A percentile compares a stretch with the other conserved stretches of the same genome.
These are phyloP conservation scores for Thelonectria rubi DNA, from an alignment of 2,329 filamentous ascomycete species.

Conservation along the genomic window DNA sequence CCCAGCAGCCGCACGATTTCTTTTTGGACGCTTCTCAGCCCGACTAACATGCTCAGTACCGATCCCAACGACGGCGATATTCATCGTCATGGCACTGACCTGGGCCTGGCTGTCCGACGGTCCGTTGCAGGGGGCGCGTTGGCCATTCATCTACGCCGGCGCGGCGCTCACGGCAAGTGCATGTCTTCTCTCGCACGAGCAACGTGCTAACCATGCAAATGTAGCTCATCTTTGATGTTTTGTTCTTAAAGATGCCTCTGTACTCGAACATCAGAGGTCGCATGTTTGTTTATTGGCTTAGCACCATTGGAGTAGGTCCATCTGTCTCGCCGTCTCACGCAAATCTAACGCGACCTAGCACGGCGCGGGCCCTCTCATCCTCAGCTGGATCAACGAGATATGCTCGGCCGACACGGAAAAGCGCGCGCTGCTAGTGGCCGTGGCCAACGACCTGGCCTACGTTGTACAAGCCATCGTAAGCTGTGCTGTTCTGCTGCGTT, in stretches of 20 bases:
- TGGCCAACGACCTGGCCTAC: conserved; percentile 27
- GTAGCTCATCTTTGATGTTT: conserved; percentile 28
- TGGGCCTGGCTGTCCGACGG: conserved; percentile 38
- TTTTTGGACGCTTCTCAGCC: too few relatives aligned
- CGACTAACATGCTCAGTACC: background rate
- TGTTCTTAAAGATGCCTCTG: conserved; percentile 29
- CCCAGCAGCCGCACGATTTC: too few relatives aligned
- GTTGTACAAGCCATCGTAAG: conserved; percentile 33
- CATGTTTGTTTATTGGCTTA: conserved; percentile 36
- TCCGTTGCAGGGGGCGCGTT: conserved; percentile 21
- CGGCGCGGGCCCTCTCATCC: conserved; percentile 34
- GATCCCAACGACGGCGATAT: conserved; percentile 29
- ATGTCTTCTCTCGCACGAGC: rapidly evolving
- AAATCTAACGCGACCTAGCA: conserved; percentile 4
- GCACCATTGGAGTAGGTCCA: conserved; percentile 32
- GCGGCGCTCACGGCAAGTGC: conserved; percentile 26
- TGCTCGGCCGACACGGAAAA: conserved; percentile 35
- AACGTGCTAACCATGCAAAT: background rate
- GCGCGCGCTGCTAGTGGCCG: conserved; percentile 29
- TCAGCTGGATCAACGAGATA: conserved; percentile 39
- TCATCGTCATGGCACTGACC: conserved; percentile 29
- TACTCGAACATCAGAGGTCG: conserved; percentile 25
- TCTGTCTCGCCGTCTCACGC: rapidly evolving
- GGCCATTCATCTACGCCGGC: conserved; percentile 35
- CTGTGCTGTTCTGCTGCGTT: too few relatives aligned